Evolutionary conservation across 2,329 filamentous ascomycete genomes (phyloP), one percentile per base, ranked within the genome.

Genomic region (Helotiales sp.): DNA sequence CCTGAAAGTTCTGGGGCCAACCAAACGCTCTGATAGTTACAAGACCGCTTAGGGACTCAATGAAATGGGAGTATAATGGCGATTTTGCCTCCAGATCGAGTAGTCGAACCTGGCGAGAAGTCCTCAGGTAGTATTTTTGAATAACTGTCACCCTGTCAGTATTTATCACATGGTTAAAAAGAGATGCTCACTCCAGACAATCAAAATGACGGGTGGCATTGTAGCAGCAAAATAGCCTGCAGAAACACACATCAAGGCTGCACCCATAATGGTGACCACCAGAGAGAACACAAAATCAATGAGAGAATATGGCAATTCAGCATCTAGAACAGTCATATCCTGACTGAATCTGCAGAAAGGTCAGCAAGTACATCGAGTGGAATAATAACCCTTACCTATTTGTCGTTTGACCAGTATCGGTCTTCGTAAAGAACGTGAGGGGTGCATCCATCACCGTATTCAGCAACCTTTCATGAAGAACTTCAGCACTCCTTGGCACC

Each of bases 401-500:
- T 15, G 57, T 42, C 2, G 63, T 67, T 12, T 54, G 57, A 2
- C 66, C 65, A 2, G 55, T 55, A 50, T 68, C 65, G 9, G 65
- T 66, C 2, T 55, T 53, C 4, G 62, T 61, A 36, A 64, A 68
- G 51, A 68, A 66, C 4, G 66, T 63, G 53, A 81, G 59, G 1
- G 77, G 75, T 1, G 77, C 78, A 2, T 60, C 63, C 22, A 64
- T 56, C 4, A 81, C 79, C 2, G 79, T 80, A 10, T 72, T 71
- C 9, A 83, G 67, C 1, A 83, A 69, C 36, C 70, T 75, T 54
- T 72, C 71, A 58, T 84, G 81, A 57, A 83, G 79, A 33, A 63
- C 73, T 54, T 76, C 74, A 2, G 77, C 79, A 25, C 79, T 81
- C 29, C 74, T 76, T 2, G 79, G 79, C 3, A 82, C 76, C 76